Conservation (phyloP, 345 rosid species). For the Microcos paniculata region DNA sequence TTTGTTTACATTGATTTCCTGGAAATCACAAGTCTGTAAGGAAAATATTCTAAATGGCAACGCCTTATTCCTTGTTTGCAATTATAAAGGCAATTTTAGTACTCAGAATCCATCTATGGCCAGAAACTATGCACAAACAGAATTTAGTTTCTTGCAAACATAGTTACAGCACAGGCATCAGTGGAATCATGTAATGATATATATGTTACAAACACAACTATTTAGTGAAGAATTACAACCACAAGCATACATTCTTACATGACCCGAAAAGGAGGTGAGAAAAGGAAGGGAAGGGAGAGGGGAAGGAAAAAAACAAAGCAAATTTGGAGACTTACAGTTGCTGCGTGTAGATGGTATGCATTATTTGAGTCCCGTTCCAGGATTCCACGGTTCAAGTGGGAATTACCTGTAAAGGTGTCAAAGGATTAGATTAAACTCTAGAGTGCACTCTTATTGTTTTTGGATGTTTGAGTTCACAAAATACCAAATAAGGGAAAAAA, state of each 20-base stretch:
- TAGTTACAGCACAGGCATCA: not conserved
- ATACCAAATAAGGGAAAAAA: not conserved
- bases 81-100: not conserved
- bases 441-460: not conserved
- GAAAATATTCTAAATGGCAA: slow-evolving; percentile 15
- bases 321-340: slow-evolving; percentile 38
- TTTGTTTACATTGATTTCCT: slow-evolving; percentile 49
- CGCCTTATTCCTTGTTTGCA: not conserved
- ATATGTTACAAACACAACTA: not conserved
- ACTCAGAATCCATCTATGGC: not conserved
- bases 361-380: slow-evolving; percentile 40
- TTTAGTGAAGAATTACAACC: not conserved
- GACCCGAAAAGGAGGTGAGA: not conserved
- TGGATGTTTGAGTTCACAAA: slow-evolving; percentile 11
- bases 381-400: slow-evolving; percentile 35
- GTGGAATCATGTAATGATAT: not conserved
- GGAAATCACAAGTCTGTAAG: slow-evolving; percentile 24
- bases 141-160: not conserved
- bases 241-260: not conserved
- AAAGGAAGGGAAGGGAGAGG: not conserved
- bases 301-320: not conserved
- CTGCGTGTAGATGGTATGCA: slow-evolving; percentile 36
- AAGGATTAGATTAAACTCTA: slow-evolving; percentile 22
- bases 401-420: slow-evolving; percentile 43
- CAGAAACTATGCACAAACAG: not conserved